Evolutionary conservation across 164 flowering plant genomes (phyloP).

Genomic region (Paratinospora sagittata): DNA sequence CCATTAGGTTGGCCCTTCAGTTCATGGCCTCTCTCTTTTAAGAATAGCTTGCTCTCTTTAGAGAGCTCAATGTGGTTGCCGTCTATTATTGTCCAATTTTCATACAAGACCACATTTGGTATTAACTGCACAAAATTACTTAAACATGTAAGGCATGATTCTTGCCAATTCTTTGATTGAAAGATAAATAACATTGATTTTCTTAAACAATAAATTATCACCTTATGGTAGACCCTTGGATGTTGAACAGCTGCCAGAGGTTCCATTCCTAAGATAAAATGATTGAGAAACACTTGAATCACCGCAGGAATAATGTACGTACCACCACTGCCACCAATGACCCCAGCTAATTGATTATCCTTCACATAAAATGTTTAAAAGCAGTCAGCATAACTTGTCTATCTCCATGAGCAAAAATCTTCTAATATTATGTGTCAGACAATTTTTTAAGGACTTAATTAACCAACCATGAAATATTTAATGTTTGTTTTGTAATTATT

Average conservation of each 20-base stretch:
- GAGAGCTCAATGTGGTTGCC: slow-evolving; percentile 79
- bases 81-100: slow-evolving; percentile 67
- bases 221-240: slow-evolving; percentile 84
- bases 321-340: slow-evolving; percentile 85
- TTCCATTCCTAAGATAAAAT: slow-evolving; percentile 62
- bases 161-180: neutral
- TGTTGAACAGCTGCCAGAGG: slow-evolving; percentile 67
- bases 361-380: slow-evolving; percentile 20
- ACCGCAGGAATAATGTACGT: slow-evolving; percentile 69
- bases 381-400: neutral
- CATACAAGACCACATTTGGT: slow-evolving; percentile 75
- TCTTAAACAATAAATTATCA: slow-evolving; percentile 12
- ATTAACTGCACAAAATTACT: slow-evolving; percentile 47
- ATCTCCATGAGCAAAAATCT: neutral
- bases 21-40: slow-evolving; percentile 61
- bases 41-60: slow-evolving; percentile 42
- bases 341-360: slow-evolving; percentile 74
- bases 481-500: no score
- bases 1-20: slow-evolving; percentile 42
- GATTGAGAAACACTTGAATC: slow-evolving; percentile 66
- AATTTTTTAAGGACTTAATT: no score
- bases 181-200: neutral
- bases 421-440: no score
- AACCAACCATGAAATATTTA: neutral
- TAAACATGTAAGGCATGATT: neutral